Evolutionary conservation across 2,329 filamentous ascomycete species (phyloP).

Genomic region (Botrytis hyacinthi): DNA sequence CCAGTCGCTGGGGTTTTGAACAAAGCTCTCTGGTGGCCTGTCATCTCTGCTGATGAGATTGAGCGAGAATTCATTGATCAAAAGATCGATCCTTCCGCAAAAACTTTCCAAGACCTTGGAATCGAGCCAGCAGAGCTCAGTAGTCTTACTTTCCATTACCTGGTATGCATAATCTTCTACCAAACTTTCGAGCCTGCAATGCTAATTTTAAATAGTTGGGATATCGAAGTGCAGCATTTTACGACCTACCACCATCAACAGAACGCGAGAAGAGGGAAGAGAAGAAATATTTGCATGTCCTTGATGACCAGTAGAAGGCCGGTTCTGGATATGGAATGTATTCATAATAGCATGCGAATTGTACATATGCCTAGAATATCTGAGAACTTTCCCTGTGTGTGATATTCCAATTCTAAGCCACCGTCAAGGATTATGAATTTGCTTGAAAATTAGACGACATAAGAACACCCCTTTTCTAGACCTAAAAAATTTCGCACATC

Average conservation of each 20-base stretch:
- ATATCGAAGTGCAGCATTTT: constrained; percentile 84
- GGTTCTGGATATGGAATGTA: constrained; percentile 15
- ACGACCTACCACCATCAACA: constrained; percentile 90
- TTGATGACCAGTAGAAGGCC: constrained; percentile 71
- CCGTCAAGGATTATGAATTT: neutral
- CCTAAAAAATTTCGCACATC: neutral
- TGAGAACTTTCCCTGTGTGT: constrained; percentile 6
- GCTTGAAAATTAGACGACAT: neutral
- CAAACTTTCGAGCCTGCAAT: neutral
- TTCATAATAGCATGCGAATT: constrained; percentile 32
- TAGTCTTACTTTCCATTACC: constrained; percentile 87
- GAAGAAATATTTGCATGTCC: constrained; percentile 93
- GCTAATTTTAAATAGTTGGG: constrained; percentile 60
- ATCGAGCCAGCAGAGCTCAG: constrained; percentile 86
- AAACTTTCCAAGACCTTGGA: constrained; percentile 91
- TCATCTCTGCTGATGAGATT: constrained; percentile 77
- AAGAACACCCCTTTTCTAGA: neutral
- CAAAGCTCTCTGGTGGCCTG: constrained; percentile 84
- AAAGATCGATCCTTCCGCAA: constrained; percentile 81
- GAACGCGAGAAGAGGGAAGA: constrained; percentile 94
- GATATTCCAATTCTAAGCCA: neutral
- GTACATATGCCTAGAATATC: constrained; percentile 39
- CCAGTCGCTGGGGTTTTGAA: constrained; percentile 73
- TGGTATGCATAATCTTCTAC: constrained; percentile 55
- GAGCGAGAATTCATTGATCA: constrained; percentile 94